Base-by-base conservation (phyloP, 352 stramenopile species). In the Globisporangium paroecandrum region DNA sequence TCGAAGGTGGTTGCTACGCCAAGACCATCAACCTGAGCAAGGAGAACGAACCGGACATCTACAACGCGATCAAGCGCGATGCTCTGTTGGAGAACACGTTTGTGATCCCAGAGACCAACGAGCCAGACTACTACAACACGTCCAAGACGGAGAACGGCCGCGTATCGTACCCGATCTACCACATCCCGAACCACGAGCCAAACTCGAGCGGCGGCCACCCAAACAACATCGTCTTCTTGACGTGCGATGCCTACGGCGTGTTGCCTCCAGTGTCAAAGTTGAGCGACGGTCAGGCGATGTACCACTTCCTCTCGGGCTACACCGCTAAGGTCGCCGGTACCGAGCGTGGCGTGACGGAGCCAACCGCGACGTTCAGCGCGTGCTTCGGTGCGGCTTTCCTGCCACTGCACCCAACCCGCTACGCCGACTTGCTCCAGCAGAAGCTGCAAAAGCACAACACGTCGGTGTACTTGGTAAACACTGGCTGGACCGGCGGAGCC, bases 101-200 rank as follows among this genome's bases (percentile, higher is more conserved):
- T 43, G 76, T 99, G 54, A 79, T 85, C 27, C 41, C 41, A 49
- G 72, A 83, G 58, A 93, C 73, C 20, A 89, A 86, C 64, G 79
- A 87, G 34, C 93, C 96, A 9, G 97, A 99, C 82, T 99, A 98
- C 77, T 96, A 90, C 75, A 97, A 99, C 82, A 92, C 82, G 27
- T 90, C 75, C 77, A 99, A 99, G 78, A 99, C 97, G 22, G 87
- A 99, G 76, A 99, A 99, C 85, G 96, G 94, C 65, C 95, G 97
- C 64, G 97, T 99, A 65, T 98, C 94, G n/a, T 99, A 99, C 81
- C 97, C 97, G n/a, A 98, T 99, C 78, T 97, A 98, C 77, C 97
- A 99, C 85, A 99, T 99, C 85, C 83, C 91, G 58, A 98, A 98
- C 81, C 94, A 97, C 78, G 92, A 96, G 70, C 77, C 78, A 49